Evolutionary conservation across 331 rosid genomes (phyloP).

Genomic region (Phaseolus coccineus): DNA sequence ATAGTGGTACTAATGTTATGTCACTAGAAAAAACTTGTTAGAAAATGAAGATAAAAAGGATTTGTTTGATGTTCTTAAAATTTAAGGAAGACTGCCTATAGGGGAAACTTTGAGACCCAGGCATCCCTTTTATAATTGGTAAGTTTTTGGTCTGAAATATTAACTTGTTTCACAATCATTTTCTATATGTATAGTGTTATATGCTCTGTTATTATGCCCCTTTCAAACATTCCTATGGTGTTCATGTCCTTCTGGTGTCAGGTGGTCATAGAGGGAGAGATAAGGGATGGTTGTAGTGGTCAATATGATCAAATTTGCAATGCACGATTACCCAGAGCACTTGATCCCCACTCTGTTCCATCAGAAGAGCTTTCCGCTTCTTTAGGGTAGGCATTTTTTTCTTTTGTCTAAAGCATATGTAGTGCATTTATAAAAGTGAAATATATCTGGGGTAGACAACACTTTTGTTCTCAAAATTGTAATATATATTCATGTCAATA

Average conservation of each 20-base stretch:
- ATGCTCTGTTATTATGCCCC: conserved; percentile 2
- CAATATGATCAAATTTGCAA: conserved; percentile 91
- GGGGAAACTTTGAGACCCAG: conserved; percentile 28
- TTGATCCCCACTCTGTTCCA: conserved; percentile 92
- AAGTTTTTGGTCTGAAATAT: not conserved
- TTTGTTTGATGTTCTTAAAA: conserved; percentile 14
- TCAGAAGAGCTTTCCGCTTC: conserved; percentile 95
- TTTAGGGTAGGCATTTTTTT: conserved; percentile 68
- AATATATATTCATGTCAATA: conserved; percentile 10
- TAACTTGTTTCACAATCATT: not conserved
- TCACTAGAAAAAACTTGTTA: not conserved
- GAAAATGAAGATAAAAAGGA: conserved; percentile 1
- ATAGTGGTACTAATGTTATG: not conserved
- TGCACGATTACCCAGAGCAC: conserved; percentile 88
- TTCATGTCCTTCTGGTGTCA: conserved; percentile 47
- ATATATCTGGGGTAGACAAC: conserved; percentile 3
- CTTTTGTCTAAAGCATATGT: conserved; percentile 4
- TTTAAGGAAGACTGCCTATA: not conserved
- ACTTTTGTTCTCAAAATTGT: conserved; percentile 28
- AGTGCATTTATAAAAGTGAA: conserved; percentile 31
- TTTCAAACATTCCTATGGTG: conserved; percentile 5
- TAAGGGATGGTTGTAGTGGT: conserved; percentile 62
- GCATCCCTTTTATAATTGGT: conserved; percentile 23
- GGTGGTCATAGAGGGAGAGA: conserved; percentile 73
- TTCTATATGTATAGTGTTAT: conserved; percentile 8